Evolutionary conservation across 1,139 yeast species (phyloP).

Genomic region (Debaryomyces nepalensis): DNA sequence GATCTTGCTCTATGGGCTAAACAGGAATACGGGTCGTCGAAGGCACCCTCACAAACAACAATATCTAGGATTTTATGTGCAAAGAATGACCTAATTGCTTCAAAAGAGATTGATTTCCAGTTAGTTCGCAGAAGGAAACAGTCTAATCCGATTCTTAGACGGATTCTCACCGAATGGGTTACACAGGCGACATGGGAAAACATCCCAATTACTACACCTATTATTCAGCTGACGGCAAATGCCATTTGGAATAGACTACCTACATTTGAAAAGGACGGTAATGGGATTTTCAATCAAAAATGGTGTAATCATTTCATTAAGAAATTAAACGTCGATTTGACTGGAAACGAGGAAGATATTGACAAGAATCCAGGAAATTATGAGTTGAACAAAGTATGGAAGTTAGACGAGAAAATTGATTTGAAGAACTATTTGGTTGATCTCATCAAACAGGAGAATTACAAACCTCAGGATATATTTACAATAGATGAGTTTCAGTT

Average conservation of each 20-base stretch:
- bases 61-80: conserved; percentile 63
- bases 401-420: conserved; percentile 58
- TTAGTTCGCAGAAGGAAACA: conserved; percentile 59
- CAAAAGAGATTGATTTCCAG: conserved; percentile 61
- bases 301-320: conserved; percentile 67
- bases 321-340: conserved; percentile 56
- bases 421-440: conserved; percentile 40
- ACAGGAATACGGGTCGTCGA: conserved; percentile 52
- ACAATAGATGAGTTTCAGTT: conserved; percentile 65
- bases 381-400: conserved; percentile 63
- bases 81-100: conserved; percentile 60
- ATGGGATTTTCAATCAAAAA: conserved; percentile 65
- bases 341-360: conserved; percentile 51
- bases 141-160: conserved; percentile 58
- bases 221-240: conserved; percentile 65
- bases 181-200: conserved; percentile 71
- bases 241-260: conserved; percentile 69
- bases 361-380: conserved; percentile 34
- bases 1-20: conserved; percentile 71
- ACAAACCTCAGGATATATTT: conserved; percentile 58
- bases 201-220: conserved; percentile 67
- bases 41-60: conserved; percentile 70
- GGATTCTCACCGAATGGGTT: conserved; percentile 68
- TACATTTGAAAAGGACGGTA: conserved; percentile 58
- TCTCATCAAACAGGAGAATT: conserved; percentile 36